Evolutionary conservation across 108 stramenopile genomes (phyloP).

Genomic region (Discostella pseudostelligera): DNA sequence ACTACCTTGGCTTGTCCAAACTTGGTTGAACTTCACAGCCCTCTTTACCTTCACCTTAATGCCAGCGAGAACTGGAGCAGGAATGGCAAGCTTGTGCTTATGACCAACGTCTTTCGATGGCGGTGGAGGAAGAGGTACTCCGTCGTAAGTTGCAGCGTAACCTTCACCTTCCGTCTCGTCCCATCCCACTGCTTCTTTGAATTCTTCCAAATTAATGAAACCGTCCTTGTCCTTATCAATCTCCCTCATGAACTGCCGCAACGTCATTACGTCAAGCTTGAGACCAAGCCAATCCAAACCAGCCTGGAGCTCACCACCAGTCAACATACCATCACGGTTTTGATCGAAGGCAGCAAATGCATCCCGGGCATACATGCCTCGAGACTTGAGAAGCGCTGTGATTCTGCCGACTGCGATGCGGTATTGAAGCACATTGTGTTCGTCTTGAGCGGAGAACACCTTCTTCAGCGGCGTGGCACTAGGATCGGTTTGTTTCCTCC

Average conservation of each 20-base stretch:
- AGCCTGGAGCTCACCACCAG: conserved; percentile 91
- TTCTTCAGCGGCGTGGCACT: conserved; percentile 90
- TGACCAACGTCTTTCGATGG: conserved; percentile 79
- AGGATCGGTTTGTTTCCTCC: conserved; percentile 92
- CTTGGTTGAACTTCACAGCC: conserved; percentile 70
- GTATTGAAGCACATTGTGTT: conserved; percentile 94
- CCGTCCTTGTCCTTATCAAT: conserved; percentile 94
- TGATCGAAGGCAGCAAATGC: conserved; percentile 95
- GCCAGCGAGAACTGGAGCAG: conserved; percentile 84
- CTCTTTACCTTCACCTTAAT: conserved; percentile 95
- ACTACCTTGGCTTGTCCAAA: conserved; percentile 95
- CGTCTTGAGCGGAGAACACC: conserved; percentile 92
- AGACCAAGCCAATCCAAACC: conserved; percentile 95
- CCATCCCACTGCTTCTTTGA: conserved; percentile 93
- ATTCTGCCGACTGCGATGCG: conserved; percentile 92
- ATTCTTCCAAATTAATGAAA: conserved; percentile 92
- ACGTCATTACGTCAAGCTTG: conserved; percentile 71
- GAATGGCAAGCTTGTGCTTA: conserved; percentile 76
- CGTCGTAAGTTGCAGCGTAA: conserved; percentile 64
- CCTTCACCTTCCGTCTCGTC: conserved; percentile 71
- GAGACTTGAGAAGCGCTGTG: conserved; percentile 85
- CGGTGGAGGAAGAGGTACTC: conserved; percentile 69
- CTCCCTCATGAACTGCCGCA: conserved; percentile 89
- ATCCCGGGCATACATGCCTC: conserved; percentile 94
- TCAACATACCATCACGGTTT: conserved; percentile 91